Conservation (phyloP, 805 yeast species). For the Cyberlindnera mississippiensis region DNA sequence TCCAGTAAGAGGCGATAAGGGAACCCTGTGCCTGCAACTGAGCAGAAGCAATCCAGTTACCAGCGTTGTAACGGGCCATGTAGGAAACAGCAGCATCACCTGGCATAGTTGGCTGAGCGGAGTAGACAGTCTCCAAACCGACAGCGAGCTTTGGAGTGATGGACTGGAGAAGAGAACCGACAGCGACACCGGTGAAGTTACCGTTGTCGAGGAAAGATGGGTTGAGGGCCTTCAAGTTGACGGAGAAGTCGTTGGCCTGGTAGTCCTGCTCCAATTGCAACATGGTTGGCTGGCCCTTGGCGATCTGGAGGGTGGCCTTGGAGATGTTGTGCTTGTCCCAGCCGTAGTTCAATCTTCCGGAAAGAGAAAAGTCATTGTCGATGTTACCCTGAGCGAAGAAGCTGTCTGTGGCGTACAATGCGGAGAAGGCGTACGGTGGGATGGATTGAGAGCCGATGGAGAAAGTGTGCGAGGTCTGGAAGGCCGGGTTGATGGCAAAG, state of each 20-base stretch:
- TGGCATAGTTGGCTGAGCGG: conserved; percentile 68
- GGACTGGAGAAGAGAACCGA: conserved; percentile 86
- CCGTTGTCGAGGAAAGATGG: conserved; percentile 70
- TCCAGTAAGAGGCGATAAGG: conserved; percentile 85
- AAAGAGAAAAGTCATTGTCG: conserved; percentile 79
- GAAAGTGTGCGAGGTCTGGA: conserved; percentile 94
- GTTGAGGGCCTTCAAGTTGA: conserved; percentile 87
- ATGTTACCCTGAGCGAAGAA: conserved; percentile 87
- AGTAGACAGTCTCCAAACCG: conserved; percentile 91
- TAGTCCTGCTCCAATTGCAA: conserved; percentile 94
- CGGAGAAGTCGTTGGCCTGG: conserved; percentile 82
- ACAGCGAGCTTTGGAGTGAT: conserved; percentile 78
- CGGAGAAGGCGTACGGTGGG: conserved; percentile 89
- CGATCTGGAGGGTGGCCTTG: conserved; percentile 83
- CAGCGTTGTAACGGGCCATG: conserved; percentile 84
- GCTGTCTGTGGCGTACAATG: conserved; percentile 82
- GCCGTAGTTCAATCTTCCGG: conserved; percentile 88
- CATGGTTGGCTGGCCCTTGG: conserved; percentile 88
- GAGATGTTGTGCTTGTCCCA: conserved; percentile 79
- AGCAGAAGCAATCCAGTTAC: conserved; percentile 90
- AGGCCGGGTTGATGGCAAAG: conserved; percentile 85
- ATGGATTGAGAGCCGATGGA: conserved; percentile 79
- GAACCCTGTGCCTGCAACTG: conserved; percentile 94
- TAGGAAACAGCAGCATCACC: conserved; percentile 91
- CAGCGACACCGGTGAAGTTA: conserved; percentile 85